Base-by-base conservation (phyloP, 2,329 filamentous ascomycete species). In the Sporothrix globosa region DNA sequence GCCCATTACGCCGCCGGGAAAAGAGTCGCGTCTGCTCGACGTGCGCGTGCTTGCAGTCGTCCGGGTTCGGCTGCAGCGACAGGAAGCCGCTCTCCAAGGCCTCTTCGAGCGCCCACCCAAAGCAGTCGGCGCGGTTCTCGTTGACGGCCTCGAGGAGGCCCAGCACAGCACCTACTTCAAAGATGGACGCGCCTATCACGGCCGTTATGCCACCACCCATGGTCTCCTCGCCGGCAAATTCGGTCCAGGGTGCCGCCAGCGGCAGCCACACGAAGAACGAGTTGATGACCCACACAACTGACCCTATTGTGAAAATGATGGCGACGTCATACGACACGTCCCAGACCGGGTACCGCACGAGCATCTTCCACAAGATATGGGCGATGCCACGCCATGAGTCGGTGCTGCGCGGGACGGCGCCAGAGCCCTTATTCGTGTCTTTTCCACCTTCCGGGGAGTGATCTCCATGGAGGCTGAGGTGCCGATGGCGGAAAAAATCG, bases 101-200 rank as follows among this genome's bases (percentile, higher is more conserved):
- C 27, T 82, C 81, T 73, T 90, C 85, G 1, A 91, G 74, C 0
- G 89, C 89, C 88, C 88, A 92, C 3, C 90, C 89, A 76, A 91
- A 91, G 76, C 89, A 92, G 14, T 85, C 87, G 0, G 84, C 80
- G 14, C 85, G 81, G 74, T 90, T 87, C 75, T 88, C 87, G 76
- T 92, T 92, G n/a, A 91, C 82, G 3, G 89, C 89, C 77, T 92
- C 90, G 1, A 90, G 79, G 78, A 91, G 82, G 34, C 91, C 81
- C 1, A 91, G 77, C 1, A 91, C 75, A 48, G 86, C 88, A 0
- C 89, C 89, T 4, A 89, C 69, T 74, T 90, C 88, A 76, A 92
- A 91, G 7, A 91, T 79, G 0, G 87, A 90, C 0, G 88, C 88
- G 4, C 90, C 90, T n/a, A 91, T 82, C 74, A 90, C 87, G 0